Base-by-base conservation (phyloP, 345 rosid species). In the Salix caprea region DNA sequence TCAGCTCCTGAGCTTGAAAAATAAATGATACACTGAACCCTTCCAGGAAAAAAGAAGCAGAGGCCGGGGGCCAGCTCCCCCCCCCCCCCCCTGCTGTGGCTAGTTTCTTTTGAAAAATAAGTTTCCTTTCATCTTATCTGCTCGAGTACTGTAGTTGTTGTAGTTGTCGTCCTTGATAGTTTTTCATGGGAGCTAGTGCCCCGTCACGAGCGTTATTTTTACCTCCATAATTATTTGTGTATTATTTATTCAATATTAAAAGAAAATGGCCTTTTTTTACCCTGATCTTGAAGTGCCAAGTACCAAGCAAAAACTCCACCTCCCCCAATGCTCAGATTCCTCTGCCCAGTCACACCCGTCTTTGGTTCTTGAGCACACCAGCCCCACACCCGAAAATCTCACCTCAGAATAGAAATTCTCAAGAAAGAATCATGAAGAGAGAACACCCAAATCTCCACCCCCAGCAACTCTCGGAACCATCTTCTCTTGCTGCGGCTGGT, bases 131-230 rank as follows among this genome's bases (percentile, higher is more conserved):
- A 72, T 82, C 84, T 84, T 84, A 78, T 89, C 85, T 74, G 87
- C 72, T 85, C 73, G 83, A 84, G 76, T 77, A 64, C 37, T 36
- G 37, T 36, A 36, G 37, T 36, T 5, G 37, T 36, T 36, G 77
- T 61, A 74, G 82, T 61, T 78, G 82, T 67, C 30, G 58, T 56
- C 74, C 74, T 78, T 65, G 70, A 67, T 75, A 73, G 54, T 75
- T 21, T 75, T 21, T 81, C 88, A 83, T 87, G 34, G 93, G 76
- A 75, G 67, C 67, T 82, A 77, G 88, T 78, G 91, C 92, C 88
- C 78, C 81, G 75, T 88, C 92, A 80, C 89, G 78, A 78, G 87
- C 82, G 52, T 78, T 84, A n/a, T 72, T 69, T 37, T 44, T 21
- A 30, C 50, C 16, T 2, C 4, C 67, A 26, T n/a, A 26, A 58